phyloP scores from a whole-genome alignment of 1,284 basidiomycete species.

The Bondarzewia mesenterica region DNA sequence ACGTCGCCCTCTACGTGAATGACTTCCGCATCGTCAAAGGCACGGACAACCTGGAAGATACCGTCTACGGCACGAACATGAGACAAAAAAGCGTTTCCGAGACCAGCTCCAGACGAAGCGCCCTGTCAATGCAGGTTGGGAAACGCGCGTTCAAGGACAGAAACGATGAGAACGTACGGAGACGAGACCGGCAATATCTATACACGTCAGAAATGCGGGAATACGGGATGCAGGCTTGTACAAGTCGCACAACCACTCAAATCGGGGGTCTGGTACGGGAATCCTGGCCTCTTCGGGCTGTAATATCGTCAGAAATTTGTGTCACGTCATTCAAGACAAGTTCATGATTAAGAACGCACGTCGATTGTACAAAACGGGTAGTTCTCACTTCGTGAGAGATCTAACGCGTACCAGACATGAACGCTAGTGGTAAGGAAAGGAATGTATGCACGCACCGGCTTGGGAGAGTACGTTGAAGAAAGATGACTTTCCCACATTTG shows the following conservation, averaged over 20 bases:
- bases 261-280: conserved; percentile 92
- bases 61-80: conserved; percentile 98
- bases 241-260: conserved; percentile 86
- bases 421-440: too few species aligned
- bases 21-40: conserved; percentile 98
- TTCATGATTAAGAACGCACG: conserved; percentile 6
- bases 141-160: conserved; percentile 35
- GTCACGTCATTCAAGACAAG: too few species aligned
- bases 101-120: conserved; percentile 95
- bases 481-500: conserved; percentile 92
- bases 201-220: conserved; percentile 94
- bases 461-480: conserved; percentile 96
- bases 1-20: conserved; percentile 99
- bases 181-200: conserved; percentile 98
- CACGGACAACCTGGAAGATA: conserved; percentile 98
- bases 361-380: conserved; percentile 84
- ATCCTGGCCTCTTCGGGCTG: conserved; percentile 73
- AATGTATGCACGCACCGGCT: conserved; percentile 53
- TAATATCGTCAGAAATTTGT: background rate
- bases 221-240: conserved; percentile 90
- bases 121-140: conserved; percentile 43
- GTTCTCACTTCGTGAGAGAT: conserved; percentile 97
- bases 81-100: conserved; percentile 96
- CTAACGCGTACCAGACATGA: conserved; percentile 19
- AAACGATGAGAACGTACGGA: conserved; percentile 75